Evolutionary conservation across 352 stramenopile species (phyloP).

Genomic region (Phytophthora fragariaefolia): DNA sequence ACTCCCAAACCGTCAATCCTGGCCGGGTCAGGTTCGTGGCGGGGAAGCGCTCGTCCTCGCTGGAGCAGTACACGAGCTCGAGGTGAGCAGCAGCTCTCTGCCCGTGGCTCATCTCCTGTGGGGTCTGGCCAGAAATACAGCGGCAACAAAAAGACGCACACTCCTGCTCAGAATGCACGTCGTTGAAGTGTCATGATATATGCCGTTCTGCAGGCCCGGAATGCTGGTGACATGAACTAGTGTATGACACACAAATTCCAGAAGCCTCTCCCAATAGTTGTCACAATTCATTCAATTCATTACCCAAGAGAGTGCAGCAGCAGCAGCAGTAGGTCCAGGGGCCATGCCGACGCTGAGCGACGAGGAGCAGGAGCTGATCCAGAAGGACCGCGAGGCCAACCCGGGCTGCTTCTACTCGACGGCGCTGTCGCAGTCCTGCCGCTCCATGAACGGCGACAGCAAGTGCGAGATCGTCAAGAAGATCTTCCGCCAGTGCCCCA

Average conservation of each 20-base stretch:
- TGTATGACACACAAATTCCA: constrained; percentile 36
- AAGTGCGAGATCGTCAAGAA: constrained; percentile 89
- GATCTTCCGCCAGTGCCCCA: constrained; percentile 85
- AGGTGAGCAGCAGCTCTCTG: constrained; percentile 19
- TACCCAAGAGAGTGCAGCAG: background rate
- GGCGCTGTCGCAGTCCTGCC: constrained; percentile 76
- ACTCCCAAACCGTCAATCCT: constrained; percentile 38
- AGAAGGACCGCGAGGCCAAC: constrained; percentile 75
- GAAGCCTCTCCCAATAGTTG: constrained; percentile 19
- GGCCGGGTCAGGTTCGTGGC: constrained; percentile 23
- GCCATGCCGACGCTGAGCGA: constrained; percentile 73
- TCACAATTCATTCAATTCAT: constrained; percentile 25
- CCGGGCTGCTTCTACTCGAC: constrained; percentile 86
- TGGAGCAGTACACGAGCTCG: constrained; percentile 47
- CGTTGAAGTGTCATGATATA: constrained; percentile 15
- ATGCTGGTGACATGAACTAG: constrained; percentile 20
- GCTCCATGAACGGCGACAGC: constrained; percentile 83
- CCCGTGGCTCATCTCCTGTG: constrained; percentile 1
- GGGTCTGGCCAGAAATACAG: background rate
- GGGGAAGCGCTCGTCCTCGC: constrained; percentile 38
- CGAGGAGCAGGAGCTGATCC: constrained; percentile 77
- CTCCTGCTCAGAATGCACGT: constrained; percentile 15
- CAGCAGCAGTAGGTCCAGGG: background rate
- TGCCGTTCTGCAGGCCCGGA: constrained; percentile 17
- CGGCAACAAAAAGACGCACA: constrained; percentile 15